Evolutionary conservation across 2,329 filamentous ascomycete genomes (phyloP), one percentile per base, ranked within the genome.

Genomic region (Cladophialophora chaetospira): DNA sequence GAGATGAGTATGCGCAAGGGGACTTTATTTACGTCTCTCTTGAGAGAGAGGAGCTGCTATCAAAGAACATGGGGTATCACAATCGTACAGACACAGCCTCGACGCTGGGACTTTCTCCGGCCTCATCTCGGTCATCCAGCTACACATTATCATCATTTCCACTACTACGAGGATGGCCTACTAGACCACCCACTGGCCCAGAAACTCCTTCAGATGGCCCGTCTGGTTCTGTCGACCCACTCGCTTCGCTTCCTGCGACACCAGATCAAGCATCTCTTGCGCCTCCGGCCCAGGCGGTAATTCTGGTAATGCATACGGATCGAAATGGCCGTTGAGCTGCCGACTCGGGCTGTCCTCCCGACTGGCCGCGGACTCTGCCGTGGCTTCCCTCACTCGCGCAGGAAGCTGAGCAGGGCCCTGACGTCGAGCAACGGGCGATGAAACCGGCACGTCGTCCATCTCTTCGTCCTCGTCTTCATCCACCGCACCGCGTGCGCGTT

Each of bases 401-500:
- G 53, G 44, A 10, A 35, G 48, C 9, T 54, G 29, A 25, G 45
- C 53, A 13, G 53, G 45, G 13, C 49, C 54, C 33, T 63, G 57
- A 64, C 63, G 58, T 60, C 66, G 64, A 17, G 68, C 66, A 6
- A 69, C 69, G 4, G 71, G 63, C 9, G 45, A 69, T 61, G 56
- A 67, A 55, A 71, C 66, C 5, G 70, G 62, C 11, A 69, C 63
- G 35, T 70, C 63, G 49, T 63, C 56, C 15, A 65, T 64, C 17
- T 72, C 65, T 38, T 69, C 67, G 26, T 70, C 66, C 13, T 71
- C 69, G 26, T 73, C 69, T 1, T 66, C 60, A 44, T 66, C 66
- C 29, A 26, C 50, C 10, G 56, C 64, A 44, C 70, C 71, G 50
- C 73, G 67, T 19, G 73, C 73, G 35, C 74, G 71, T 61, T 76